Evolutionary conservation across 1,139 yeast species (phyloP).

Genomic region (Hansenula sp.): DNA sequence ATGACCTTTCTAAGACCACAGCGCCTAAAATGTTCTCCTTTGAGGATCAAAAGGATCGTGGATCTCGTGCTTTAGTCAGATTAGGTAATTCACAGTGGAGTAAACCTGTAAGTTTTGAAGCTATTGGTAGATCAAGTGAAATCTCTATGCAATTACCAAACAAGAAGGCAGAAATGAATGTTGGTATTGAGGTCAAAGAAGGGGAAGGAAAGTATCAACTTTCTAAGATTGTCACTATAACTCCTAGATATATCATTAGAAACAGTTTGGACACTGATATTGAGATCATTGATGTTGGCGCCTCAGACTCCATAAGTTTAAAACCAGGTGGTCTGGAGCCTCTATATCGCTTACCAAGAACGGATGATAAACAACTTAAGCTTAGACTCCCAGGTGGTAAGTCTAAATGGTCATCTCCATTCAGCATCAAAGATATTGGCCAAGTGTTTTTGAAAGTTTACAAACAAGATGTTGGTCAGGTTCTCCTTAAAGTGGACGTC

Average conservation of each 20-base stretch:
- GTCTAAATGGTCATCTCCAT: conserved; percentile 85
- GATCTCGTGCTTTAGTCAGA: conserved; percentile 65
- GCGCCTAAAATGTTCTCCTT: conserved; percentile 86
- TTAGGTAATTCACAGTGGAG: conserved; percentile 78
- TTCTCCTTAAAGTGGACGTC: conserved; percentile 68
- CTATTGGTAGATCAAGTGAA: conserved; percentile 80
- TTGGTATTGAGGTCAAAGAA: conserved; percentile 74
- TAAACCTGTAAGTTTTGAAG: conserved; percentile 77
- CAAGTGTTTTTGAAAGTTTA: conserved; percentile 69
- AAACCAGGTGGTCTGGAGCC: conserved; percentile 54
- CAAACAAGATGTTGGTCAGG: conserved; percentile 61
- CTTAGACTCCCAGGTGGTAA: conserved; percentile 54
- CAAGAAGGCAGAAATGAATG: conserved; percentile 62
- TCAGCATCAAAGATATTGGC: conserved; percentile 80
- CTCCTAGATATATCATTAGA: conserved; percentile 78
- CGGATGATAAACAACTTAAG: conserved; percentile 27
- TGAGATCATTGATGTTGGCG: conserved; percentile 67
- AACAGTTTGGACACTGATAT: conserved; percentile 58
- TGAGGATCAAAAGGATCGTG: conserved; percentile 51
- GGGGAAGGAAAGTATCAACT: conserved; percentile 85
- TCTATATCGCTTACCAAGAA: conserved; percentile 55
- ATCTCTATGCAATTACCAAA: conserved; percentile 55
- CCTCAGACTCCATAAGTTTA: conserved; percentile 43
- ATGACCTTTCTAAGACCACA: conserved; percentile 30
- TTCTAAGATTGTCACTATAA: conserved; percentile 72